Evolutionary conservation across 1,284 basidiomycete genomes (phyloP).

Genomic region (Rhodotorula sp.): DNA sequence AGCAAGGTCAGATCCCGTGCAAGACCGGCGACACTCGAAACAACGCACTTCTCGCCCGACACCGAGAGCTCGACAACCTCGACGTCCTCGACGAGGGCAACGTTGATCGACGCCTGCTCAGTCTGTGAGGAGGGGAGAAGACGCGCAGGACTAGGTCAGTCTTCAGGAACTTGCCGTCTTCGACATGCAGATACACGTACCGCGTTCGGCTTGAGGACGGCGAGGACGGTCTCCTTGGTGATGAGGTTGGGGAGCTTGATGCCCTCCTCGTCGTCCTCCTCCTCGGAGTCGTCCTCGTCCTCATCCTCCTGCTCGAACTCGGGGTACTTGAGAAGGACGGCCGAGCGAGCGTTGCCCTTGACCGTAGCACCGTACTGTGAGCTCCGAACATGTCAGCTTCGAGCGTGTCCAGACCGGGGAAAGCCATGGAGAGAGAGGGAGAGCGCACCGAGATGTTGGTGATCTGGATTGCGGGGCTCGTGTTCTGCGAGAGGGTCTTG

Average conservation of each 20-base stretch:
- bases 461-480: slow-evolving; percentile 40
- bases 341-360: slow-evolving; percentile 52
- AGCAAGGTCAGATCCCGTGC: background rate
- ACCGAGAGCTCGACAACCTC: slow-evolving; percentile 67
- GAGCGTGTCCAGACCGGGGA: background rate
- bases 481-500: slow-evolving; percentile 38
- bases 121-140: slow-evolving; percentile 56
- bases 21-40: background rate
- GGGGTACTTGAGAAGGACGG: slow-evolving; percentile 86
- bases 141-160: background rate
- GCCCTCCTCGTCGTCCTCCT: slow-evolving; percentile 41
- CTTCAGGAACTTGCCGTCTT: background rate
- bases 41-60: slow-evolving; percentile 73
- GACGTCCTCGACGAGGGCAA: slow-evolving; percentile 73
- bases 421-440: background rate
- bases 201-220: slow-evolving; percentile 67
- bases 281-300: slow-evolving; percentile 41
- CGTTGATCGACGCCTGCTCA: slow-evolving; percentile 64
- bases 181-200: slow-evolving; percentile 52
- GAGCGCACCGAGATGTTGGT: slow-evolving; percentile 42
- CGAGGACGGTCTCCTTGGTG: slow-evolving; percentile 57
- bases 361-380: slow-evolving; percentile 41
- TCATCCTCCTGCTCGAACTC: slow-evolving; percentile 69
- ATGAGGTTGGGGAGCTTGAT: slow-evolving; percentile 57
- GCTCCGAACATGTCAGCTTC: background rate